Evolutionary conservation across 768 basidiomycete species (phyloP).

Genomic region (Mycena vulgaris): DNA sequence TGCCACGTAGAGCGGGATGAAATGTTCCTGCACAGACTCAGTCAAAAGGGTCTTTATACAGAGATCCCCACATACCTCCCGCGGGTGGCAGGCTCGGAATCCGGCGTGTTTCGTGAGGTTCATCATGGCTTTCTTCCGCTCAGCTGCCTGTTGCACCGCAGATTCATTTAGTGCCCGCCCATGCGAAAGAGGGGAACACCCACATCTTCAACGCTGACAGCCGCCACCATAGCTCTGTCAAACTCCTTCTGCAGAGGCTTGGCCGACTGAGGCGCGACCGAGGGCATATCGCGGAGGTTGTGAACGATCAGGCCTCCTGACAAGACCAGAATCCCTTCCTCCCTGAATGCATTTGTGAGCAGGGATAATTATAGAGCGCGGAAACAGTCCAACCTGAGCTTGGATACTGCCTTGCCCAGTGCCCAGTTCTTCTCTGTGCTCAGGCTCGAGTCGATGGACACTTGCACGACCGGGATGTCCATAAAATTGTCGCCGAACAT

Average conservation of each 20-base stretch:
- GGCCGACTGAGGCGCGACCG: constrained; percentile 5
- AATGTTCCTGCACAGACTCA: constrained; percentile 68
- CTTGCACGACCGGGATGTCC: constrained; percentile 68
- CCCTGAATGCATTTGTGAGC: constrained; percentile 43
- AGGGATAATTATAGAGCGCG: background rate
- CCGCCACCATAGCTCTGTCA: constrained; percentile 70
- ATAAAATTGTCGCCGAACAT: constrained; percentile 82
- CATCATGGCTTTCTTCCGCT: constrained; percentile 70
- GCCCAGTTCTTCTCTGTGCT: constrained; percentile 76
- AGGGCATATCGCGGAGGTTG: constrained; percentile 10
- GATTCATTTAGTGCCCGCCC: constrained; percentile 12
- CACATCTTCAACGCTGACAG: constrained; percentile 59
- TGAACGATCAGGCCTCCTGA: constrained; percentile 73
- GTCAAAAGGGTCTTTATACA: background rate
- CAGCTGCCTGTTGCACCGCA: constrained; percentile 55
- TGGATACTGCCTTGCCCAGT: constrained; percentile 71
- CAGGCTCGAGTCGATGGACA: constrained; percentile 58
- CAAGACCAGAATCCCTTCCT: constrained; percentile 78
- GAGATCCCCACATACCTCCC: constrained; percentile 52
- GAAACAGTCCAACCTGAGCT: constrained; percentile 55
- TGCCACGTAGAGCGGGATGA: constrained; percentile 84
- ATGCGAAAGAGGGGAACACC: background rate
- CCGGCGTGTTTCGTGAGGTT: constrained; percentile 69
- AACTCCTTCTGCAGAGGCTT: constrained; percentile 66
- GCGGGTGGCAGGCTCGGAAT: constrained; percentile 80